phyloP scores from a whole-genome alignment of 164 flowering plant species.

The Brasenia schreberi region DNA sequence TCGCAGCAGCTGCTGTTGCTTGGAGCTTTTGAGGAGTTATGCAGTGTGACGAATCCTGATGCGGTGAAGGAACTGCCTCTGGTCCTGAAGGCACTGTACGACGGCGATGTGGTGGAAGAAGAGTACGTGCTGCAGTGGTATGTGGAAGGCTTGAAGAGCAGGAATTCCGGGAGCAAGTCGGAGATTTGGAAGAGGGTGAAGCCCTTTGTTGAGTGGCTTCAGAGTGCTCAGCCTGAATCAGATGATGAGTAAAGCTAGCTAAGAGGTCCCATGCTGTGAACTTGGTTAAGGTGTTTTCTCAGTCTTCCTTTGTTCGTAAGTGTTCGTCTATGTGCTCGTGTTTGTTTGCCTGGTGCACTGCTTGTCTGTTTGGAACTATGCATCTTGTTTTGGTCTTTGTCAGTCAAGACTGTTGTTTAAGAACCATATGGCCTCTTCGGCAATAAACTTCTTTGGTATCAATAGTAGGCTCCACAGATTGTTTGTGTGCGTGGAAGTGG shows the following conservation, averaged over 20 bases:
- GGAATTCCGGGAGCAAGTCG: constrained; percentile 20
- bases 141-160: constrained; percentile 21
- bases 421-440: too few relatives aligned
- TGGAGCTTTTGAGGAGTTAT: constrained; percentile 35
- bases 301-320: too few relatives aligned
- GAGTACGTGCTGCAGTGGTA: constrained; percentile 47
- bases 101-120: constrained; percentile 53
- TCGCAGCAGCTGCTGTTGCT: constrained; percentile 33
- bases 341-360: too few relatives aligned
- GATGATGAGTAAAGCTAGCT: constrained; percentile 19
- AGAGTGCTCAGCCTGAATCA: constrained; percentile 66
- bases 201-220: constrained; percentile 68
- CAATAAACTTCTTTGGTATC: too few relatives aligned
- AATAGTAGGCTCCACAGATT: too few relatives aligned
- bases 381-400: too few relatives aligned
- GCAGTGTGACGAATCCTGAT: constrained; percentile 20
- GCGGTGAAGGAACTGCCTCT: constrained; percentile 51
- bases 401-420: too few relatives aligned
- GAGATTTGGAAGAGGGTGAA: constrained; percentile 48
- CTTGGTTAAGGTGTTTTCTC: too few relatives aligned
- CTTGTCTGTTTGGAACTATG: too few relatives aligned
- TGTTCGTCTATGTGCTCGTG: too few relatives aligned
- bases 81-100: constrained; percentile 51
- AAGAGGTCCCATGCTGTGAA: background rate
- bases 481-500: too few relatives aligned